Evolutionary conservation across 768 basidiomycete species (phyloP).

Genomic region (Tricholoma sp.): DNA sequence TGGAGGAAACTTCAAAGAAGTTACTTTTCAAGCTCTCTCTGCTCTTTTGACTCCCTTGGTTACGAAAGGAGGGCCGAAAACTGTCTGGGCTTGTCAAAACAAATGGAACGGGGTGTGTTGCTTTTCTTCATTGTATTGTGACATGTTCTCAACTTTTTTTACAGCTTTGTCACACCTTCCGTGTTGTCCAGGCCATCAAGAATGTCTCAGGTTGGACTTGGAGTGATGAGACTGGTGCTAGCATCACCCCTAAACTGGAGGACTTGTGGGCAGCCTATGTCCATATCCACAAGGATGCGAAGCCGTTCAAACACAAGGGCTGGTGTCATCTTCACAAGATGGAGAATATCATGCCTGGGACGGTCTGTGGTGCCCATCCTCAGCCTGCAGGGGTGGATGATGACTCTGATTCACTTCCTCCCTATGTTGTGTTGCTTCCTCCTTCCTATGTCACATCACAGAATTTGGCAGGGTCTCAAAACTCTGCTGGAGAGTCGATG

Average conservation of each 20-base stretch:
- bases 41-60: neutral
- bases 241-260: slow-evolving; percentile 5
- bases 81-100: neutral
- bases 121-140: neutral
- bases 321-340: neutral
- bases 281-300: slow-evolving; percentile 4
- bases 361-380: neutral
- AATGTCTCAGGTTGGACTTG: no score
- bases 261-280: neutral
- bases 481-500: no score
- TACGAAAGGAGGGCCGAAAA: neutral
- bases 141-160: neutral
- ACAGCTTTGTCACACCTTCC: neutral
- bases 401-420: no score
- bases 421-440: no score
- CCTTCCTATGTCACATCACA: no score
- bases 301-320: slow-evolving; percentile 6
- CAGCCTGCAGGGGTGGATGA: neutral
- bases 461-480: no score
- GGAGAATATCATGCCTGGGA: neutral
- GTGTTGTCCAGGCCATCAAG: neutral
- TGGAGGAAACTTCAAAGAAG: neutral
- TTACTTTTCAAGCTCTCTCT: neutral
- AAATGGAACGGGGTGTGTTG: neutral
- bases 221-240: slow-evolving; percentile 8